phyloP scores from a whole-genome alignment of 345 rosid species.

The Lenwebbia sp. region DNA sequence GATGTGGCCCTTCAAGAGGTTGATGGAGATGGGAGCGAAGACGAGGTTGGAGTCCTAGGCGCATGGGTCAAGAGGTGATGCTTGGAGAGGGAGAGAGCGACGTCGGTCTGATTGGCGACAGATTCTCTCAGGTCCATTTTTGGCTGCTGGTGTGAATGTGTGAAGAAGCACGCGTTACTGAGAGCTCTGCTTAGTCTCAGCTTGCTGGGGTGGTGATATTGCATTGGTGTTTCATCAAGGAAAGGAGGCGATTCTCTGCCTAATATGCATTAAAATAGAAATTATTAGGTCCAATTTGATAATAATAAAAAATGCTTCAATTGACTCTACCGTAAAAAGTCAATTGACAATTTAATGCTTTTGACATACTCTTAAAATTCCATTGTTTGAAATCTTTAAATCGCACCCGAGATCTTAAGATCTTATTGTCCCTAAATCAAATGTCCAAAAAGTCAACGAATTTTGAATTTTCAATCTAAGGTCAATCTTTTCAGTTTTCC shows the following conservation, averaged over 20 bases:
- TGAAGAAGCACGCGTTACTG: background rate
- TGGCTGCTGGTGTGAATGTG: background rate
- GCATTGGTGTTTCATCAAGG: background rate
- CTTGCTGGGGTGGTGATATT: background rate
- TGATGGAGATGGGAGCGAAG: constrained; percentile 67
- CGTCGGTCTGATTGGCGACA: constrained; percentile 46
- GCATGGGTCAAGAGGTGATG: constrained; percentile 34
- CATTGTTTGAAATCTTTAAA: no score
- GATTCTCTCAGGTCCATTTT: constrained; percentile 52
- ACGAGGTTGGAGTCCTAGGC: constrained; percentile 46
- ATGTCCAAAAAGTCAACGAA: no score
- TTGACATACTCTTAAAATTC: no score
- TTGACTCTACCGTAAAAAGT: no score
- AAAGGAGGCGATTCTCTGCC: background rate
- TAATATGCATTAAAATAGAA: no score
- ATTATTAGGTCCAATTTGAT: no score
- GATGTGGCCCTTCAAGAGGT: background rate
- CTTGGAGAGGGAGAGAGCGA: constrained; percentile 38
- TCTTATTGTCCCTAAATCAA: no score
- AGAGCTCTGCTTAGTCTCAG: background rate
- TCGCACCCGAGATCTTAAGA: no score
- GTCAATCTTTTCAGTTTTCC: no score
- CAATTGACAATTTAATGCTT: no score
- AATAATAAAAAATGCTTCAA: no score
- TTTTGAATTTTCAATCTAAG: no score